Base-by-base conservation (phyloP, 75 land plant species). In the Selaginella tamariscina region DNA sequence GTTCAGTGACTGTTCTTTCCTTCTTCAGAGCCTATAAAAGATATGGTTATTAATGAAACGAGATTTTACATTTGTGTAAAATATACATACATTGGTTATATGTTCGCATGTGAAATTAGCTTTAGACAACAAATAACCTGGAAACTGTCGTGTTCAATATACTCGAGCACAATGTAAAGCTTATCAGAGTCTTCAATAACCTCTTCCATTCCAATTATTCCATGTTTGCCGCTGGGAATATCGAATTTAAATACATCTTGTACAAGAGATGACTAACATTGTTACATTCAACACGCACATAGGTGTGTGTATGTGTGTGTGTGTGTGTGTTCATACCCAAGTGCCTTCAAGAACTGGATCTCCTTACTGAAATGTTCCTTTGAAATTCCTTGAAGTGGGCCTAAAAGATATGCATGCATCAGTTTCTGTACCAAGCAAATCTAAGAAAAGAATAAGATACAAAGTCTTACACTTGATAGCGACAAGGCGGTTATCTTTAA, bases 71-170 rank as follows among this genome's bases (percentile, higher is more conserved):
- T 8, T 59, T 8, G 21, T 23, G 27, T 23, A 59, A 59, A 59
- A 21, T 49, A 11, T 11, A 49, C 54, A 49, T 49, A 49, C 54
- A 11, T 11, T 49, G 54, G 20, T n/a, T 11, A 49, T 11, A 20
- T 49, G 54, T 49, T 49, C 11, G 18, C 54, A 11, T 11, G 54
- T 49, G 20, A 49, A 49, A 20, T 20, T 11, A 11, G 11, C 54
- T 67, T 70, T n/a, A n/a, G n/a, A n/a, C n/a, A n/a, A n/a, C n/a
- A n/a, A n/a, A n/a, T n/a, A n/a, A 89, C 98, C 96, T 94, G 95
- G 64, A 89, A 91, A 31, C 84, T 83, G 24, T 94, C 98, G 79
- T 89, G 91, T 56, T 94, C 86, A 59, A 87, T 79, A 72, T 89
- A 83, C 71, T 85, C 85, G n/a, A 94, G 71, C 69, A 94, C 78